Base-by-base conservation (phyloP, 306 rosid species). In the Corylus americana region DNA sequence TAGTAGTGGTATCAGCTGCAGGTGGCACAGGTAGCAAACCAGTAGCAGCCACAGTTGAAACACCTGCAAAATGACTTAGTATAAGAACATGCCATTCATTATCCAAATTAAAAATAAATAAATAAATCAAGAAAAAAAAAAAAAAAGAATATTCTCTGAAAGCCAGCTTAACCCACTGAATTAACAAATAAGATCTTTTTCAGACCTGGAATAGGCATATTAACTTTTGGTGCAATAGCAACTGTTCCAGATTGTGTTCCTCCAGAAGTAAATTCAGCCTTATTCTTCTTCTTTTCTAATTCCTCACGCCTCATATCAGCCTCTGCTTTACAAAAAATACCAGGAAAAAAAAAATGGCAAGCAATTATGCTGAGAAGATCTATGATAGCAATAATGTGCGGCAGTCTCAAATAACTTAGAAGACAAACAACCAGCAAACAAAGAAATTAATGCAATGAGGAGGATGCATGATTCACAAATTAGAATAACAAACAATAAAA, bases 221-320 rank as follows among this genome's bases (percentile, higher is more conserved):
- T 82, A 78, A 86, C 72, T 82, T 83, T 86, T 70, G 90, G 74
- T 79, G 88, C 82, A 51, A 80, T 74, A 72, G 82, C 85, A 62
- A 80, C 80, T 73, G 79, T 75, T 82, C 89, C 94, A 70, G 90
- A 83, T 78, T 89, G 97, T 5, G 89, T 29, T 80, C 89, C 88
- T 77, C 94, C 92, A 39, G 96, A 71, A 74, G 83, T 64, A 85
- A 88, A 93, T 6, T 91, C 96, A 79, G 89, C 80, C 86, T 83
- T 93, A 55, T 85, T 83, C 76, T 81, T 89, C 88, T 90, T 91
- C 84, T 87, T 93, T 78, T 91, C 97, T 84, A 87, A 96, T 78
- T 86, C 96, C 80, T 90, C 97, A 1, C 89, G 90, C 86, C 93
- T 90, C 91, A 91, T 90, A 80, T 91, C 97, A 90, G 82, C 92